Evolutionary conservation across 2,329 filamentous ascomycete genomes (phyloP).

Genomic region (Curvularia hawaiiensis): DNA sequence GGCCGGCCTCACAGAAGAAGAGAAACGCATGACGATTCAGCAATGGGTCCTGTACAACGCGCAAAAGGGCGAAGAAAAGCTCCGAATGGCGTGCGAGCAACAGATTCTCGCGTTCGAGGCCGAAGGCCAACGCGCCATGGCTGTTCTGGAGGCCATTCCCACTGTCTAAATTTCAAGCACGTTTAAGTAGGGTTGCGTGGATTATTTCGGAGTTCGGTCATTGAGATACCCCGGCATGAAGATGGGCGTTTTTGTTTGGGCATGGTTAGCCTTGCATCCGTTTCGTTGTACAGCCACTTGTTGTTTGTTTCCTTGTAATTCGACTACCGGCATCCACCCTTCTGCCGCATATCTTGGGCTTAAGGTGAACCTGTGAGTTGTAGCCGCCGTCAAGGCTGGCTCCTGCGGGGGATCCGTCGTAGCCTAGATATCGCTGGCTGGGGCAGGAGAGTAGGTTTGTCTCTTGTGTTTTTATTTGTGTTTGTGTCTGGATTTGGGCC

Average conservation of each 20-base stretch:
- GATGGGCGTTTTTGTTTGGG: conserved; percentile 3
- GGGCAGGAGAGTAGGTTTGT: conserved; percentile 5
- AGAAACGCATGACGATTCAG: conserved; percentile 90
- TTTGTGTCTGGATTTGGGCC: neutral
- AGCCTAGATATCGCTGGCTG: conserved; percentile 23
- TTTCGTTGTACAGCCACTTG: conserved; percentile 4
- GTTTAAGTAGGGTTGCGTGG: conserved; percentile 7
- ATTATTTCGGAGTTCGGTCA: conserved; percentile 20
- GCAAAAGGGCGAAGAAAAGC: conserved; percentile 74
- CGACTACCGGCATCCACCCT: conserved; percentile 8
- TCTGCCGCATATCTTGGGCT: conserved; percentile 18
- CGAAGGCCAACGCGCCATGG: conserved; percentile 80
- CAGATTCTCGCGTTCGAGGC: conserved; percentile 83
- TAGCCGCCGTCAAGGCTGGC: conserved; percentile 30
- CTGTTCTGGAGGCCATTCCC: conserved; percentile 66
- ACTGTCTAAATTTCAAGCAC: conserved; percentile 17
- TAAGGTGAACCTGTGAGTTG: conserved; percentile 25
- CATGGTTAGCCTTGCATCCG: neutral
- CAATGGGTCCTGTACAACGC: conserved; percentile 91
- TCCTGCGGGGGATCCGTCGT: conserved; percentile 22
- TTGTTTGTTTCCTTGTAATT: conserved; percentile 4
- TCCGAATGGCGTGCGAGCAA: conserved; percentile 81
- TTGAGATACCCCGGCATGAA: conserved; percentile 31
- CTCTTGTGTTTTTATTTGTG: neutral
- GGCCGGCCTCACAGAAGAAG: conserved; percentile 70